A percentile compares a stretch with the other conserved stretches of the same genome.
phyloP scores from a whole-genome alignment of 1,284 basidiomycete genomes.

The Jaminaea rosea region DNA sequence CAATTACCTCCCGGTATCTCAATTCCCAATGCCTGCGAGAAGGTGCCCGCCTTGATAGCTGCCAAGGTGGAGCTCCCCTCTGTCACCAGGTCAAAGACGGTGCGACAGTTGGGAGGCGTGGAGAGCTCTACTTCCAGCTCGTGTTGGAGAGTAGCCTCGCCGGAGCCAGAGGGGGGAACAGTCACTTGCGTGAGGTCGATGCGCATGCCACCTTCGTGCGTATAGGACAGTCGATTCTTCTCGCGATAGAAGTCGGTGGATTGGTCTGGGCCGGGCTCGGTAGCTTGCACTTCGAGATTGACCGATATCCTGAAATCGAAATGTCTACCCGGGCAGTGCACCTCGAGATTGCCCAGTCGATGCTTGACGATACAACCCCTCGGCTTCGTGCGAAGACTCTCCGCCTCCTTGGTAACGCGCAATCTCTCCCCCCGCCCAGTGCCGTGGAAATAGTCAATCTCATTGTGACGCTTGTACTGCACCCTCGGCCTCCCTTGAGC shows the following conservation, averaged over 20 bases:
- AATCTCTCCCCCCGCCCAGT: neutral
- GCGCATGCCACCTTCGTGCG: neutral
- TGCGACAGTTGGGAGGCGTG: neutral
- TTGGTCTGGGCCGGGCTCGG: neutral
- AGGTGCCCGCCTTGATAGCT: neutral
- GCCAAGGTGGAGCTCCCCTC: too few species aligned
- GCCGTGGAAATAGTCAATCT: conserved; percentile 1
- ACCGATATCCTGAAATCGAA: neutral
- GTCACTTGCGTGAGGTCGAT: neutral
- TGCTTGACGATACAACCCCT: neutral
- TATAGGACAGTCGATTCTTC: conserved; percentile 2
- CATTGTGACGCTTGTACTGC: neutral
- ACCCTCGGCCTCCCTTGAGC: neutral
- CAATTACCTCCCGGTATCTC: neutral
- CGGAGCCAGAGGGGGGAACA: neutral
- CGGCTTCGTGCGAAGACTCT: neutral
- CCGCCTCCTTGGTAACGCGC: neutral
- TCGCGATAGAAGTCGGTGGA: neutral
- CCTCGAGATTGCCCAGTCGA: neutral
- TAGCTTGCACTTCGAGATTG: neutral
- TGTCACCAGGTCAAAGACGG: too few species aligned
- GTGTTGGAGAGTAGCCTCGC: neutral
- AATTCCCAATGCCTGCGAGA: neutral
- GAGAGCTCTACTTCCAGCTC: neutral
- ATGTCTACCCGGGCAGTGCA: neutral